Percentiles rank a stretch among this genome's conserved stretches.
Evolutionary conservation across 352 stramenopile species (phyloP).

Genomic region (Phytophthora pluvialis): DNA sequence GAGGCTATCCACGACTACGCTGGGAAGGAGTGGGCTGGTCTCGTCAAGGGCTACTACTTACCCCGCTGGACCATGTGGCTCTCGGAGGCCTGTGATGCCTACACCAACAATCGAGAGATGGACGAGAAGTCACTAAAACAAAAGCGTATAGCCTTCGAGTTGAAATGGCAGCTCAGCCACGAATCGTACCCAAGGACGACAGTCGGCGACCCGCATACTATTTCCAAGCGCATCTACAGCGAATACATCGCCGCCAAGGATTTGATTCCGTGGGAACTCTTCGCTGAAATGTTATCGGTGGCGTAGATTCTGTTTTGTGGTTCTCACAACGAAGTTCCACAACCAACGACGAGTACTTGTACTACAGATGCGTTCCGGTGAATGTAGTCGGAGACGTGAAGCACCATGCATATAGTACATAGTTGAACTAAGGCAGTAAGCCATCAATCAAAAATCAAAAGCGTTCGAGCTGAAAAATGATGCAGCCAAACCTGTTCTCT

Average conservation of each 20-base stretch:
- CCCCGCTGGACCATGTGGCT: constrained; percentile 81
- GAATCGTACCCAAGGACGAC: constrained; percentile 54
- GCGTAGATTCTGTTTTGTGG: neutral
- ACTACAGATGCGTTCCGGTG: too few relatives aligned
- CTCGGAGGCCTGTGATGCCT: constrained; percentile 66
- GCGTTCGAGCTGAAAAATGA: too few relatives aligned
- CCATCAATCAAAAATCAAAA: too few relatives aligned
- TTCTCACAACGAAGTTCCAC: neutral
- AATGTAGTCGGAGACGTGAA: too few relatives aligned
- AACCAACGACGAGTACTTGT: neutral
- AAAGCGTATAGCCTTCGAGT: constrained; percentile 60
- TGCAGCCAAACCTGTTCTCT: too few relatives aligned
- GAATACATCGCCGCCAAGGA: constrained; percentile 46
- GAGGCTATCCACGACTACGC: constrained; percentile 81
- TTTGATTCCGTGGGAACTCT: constrained; percentile 25
- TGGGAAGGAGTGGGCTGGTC: constrained; percentile 74
- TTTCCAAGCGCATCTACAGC: constrained; percentile 60
- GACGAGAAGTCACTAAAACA: constrained; percentile 48
- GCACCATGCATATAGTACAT: too few relatives aligned
- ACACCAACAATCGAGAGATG: constrained; percentile 61
- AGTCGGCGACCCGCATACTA: constrained; percentile 49
- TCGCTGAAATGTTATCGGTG: constrained; percentile 8
- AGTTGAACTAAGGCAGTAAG: too few relatives aligned
- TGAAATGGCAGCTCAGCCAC: constrained; percentile 71
- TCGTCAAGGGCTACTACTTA: constrained; percentile 76